These are phyloP conservation scores for Ganoderma sp. DNA, from an alignment of 1,284 basidiomycete species.

Conservation along the genomic window DNA sequence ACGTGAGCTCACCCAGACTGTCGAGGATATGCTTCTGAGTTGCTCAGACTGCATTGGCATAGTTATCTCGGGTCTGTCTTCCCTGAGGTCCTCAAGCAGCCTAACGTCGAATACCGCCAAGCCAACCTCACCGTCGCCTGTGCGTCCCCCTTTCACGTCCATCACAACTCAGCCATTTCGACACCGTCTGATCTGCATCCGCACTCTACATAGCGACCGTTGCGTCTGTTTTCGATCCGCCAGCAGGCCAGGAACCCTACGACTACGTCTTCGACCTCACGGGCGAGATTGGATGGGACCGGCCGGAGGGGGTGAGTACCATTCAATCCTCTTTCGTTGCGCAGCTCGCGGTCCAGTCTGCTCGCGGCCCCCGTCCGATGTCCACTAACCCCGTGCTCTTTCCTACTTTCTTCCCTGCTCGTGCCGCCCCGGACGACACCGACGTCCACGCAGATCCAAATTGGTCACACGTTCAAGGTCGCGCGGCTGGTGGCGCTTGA, in stretches of 20 bases:
- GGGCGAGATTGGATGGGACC: conserved; percentile 81
- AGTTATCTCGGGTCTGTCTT: conserved; percentile 86
- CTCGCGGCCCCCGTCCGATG: conserved; percentile 12
- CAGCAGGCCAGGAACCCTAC: conserved; percentile 67
- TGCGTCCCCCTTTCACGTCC: conserved; percentile 43
- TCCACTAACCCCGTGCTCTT: conserved; percentile 2
- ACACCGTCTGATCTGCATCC: conserved; percentile 18
- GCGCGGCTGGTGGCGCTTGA: conserved; percentile 73
- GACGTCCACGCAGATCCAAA: conserved; percentile 63
- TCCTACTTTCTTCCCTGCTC: neutral
- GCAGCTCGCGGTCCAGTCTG: conserved; percentile 4
- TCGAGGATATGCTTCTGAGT: neutral
- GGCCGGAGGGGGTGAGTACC: conserved; percentile 70
- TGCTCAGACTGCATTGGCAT: conserved; percentile 21
- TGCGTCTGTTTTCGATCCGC: conserved; percentile 69
- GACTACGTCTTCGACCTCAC: conserved; percentile 82
- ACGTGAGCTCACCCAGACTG: conserved; percentile 55
- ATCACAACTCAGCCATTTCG: conserved; percentile 13
- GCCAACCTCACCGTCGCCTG: conserved; percentile 77
- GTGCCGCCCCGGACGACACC: conserved; percentile 6
- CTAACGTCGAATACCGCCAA: conserved; percentile 82
- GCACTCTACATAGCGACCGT: conserved; percentile 57
- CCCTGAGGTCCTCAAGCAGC: conserved; percentile 67
- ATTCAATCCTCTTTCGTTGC: neutral
- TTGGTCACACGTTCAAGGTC: conserved; percentile 78